Evolutionary conservation across 352 stramenopile species (phyloP).

Genomic region (Phytopythium vexans): DNA sequence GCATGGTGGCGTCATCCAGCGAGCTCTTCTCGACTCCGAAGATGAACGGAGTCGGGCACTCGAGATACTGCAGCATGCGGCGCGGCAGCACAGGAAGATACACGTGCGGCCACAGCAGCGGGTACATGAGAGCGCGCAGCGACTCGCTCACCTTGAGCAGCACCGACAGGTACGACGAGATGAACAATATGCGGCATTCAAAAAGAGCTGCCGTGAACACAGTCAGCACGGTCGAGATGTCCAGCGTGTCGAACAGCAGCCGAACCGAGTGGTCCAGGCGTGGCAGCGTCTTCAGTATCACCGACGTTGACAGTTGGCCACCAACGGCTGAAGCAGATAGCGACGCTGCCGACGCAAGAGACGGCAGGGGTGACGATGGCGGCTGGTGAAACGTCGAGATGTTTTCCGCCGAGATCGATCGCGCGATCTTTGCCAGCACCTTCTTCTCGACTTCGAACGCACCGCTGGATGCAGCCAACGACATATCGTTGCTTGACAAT

Average conservation of each 20-base stretch:
- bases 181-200: conserved; percentile 78
- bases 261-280: conserved; percentile 73
- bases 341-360: conserved; percentile 27
- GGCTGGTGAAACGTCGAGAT: conserved; percentile 48
- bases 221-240: conserved; percentile 67
- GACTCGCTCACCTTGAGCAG: conserved; percentile 81
- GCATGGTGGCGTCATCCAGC: conserved; percentile 50
- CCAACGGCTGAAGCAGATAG: too few relatives aligned
- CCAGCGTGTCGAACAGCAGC: conserved; percentile 77
- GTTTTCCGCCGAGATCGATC: conserved; percentile 62
- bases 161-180: conserved; percentile 79
- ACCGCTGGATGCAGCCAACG: conserved; percentile 9
- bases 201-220: conserved; percentile 78
- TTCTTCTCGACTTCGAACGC: conserved; percentile 78
- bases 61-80: conserved; percentile 79
- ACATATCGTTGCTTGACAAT: background rate
- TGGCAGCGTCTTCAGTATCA: conserved; percentile 47
- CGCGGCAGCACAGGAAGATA: conserved; percentile 80
- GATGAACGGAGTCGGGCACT: conserved; percentile 85
- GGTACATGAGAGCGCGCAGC: conserved; percentile 80
- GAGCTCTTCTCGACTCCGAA: conserved; percentile 71
- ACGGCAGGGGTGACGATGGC: conserved; percentile 25
- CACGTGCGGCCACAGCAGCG: conserved; percentile 84
- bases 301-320: conserved; percentile 12
- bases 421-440: conserved; percentile 70